Conservation (phyloP, 1,284 basidiomycete genomes). For the Athelia psychrophila region DNA sequence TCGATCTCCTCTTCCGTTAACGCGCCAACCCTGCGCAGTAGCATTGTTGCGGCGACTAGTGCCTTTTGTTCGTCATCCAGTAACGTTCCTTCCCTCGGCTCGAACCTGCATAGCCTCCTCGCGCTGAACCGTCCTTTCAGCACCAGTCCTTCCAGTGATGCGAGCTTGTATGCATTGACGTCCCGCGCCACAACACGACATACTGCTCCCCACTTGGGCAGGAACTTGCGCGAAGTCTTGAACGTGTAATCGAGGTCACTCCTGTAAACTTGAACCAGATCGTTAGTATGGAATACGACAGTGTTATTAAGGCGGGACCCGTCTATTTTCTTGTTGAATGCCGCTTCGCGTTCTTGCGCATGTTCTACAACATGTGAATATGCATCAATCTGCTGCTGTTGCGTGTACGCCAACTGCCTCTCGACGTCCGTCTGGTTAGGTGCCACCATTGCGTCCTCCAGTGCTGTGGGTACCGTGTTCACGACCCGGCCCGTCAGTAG, state of each 20-base stretch:
- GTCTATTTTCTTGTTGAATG: not conserved
- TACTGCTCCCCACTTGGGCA: not conserved
- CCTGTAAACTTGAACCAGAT: not conserved
- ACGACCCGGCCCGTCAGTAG: slow-evolving; percentile 8
- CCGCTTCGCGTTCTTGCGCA: not conserved
- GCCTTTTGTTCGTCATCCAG: too few species aligned
- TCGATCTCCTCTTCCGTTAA: too few species aligned
- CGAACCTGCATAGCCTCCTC: too few species aligned
- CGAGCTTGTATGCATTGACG: not conserved
- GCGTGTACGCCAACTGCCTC: not conserved
- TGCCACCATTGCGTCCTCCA: not conserved
- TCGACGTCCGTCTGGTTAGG: not conserved
- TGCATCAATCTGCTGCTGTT: not conserved
- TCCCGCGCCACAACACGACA: not conserved
- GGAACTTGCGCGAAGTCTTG: not conserved
- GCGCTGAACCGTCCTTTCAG: not conserved
- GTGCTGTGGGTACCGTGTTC: not conserved
- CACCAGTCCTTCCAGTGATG: not conserved
- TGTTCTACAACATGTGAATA: not conserved
- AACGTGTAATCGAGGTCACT: not conserved
- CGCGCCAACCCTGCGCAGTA: too few species aligned
- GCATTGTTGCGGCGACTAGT: too few species aligned
- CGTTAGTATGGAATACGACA: not conserved
- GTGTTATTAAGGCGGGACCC: not conserved
- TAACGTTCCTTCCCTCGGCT: too few species aligned